Base-by-base conservation (phyloP, 2,329 filamentous ascomycete genomes). In the Cylindrodendrum hubeiense region DNA sequence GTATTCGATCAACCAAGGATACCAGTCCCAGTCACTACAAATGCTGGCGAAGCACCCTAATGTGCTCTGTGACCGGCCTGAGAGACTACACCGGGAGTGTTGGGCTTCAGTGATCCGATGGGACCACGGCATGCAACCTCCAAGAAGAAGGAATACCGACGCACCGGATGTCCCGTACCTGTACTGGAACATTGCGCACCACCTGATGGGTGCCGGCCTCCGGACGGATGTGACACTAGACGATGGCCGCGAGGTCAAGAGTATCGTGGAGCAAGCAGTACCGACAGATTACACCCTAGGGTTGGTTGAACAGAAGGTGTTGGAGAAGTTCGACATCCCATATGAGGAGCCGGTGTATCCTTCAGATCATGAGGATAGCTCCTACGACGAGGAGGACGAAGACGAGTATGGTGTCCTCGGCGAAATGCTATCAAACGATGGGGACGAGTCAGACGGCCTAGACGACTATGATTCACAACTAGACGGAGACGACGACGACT, bases 181-280 rank as follows among this genome's bases (percentile, higher is more conserved):
- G 47, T 73, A 75, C 60, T 75, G 73, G 73, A 73, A 66, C 33
- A 71, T 73, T 46, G 68, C 69, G 19, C 67, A 66, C 19, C 71
- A 69, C 2, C 47, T 75, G 21, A 66, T 75, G 19, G 61, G 49
- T 19, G 73, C 71, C 19, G 73, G 73, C 6, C 51, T 75, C 30
- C 65, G 71, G 51, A 74, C 71, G n/a, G 73, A 75, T 37, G 66
- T 75, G 10, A 60, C 63, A 53, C 66, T 71, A 10, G 33, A 57
- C 9, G 71, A 75, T 51, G 71, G 63, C 12, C 54, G 63, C 21
- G 53, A 64, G 17, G 41, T 75, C 7, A 75, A 67, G 61, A 56
- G 68, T 37, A 54, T 75, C 4, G 67, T 75, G 50, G 62, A 73
- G 28, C 52, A 63, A 22, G 71, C 70, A 8, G 66, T 75, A 15